Conservation (phyloP, 2,329 filamentous ascomycete species). For the Sclerotinia spermophila region DNA sequence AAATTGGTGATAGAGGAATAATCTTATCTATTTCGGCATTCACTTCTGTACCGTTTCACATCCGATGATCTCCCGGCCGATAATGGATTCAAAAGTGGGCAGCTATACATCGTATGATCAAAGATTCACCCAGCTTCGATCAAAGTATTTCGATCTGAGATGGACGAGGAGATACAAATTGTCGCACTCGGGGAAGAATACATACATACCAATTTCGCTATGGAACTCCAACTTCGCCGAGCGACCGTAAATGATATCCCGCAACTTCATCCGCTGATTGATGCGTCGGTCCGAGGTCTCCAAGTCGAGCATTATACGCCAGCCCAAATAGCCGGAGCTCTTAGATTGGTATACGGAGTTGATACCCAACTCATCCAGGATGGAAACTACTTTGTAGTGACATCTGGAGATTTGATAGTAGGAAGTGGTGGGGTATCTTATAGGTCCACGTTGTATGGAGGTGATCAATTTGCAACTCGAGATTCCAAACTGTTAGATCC, state of each 20-base stretch:
- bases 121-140: background rate
- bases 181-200: background rate
- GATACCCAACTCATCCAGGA: conserved; percentile 24
- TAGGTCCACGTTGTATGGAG: conserved; percentile 24
- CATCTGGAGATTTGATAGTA: conserved; percentile 9
- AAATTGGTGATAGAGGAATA: background rate
- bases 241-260: conserved; percentile 25
- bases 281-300: conserved; percentile 22
- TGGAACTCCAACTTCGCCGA: conserved; percentile 19
- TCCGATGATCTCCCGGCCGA: conserved; percentile 4
- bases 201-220: background rate
- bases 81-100: background rate
- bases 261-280: conserved; percentile 21
- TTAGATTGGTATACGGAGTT: conserved; percentile 23
- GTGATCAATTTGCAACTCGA: conserved; percentile 22
- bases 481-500: conserved; percentile 21
- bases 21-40: background rate
- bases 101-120: background rate
- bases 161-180: background rate
- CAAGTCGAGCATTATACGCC: conserved; percentile 21
- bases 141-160: background rate
- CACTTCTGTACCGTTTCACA: background rate
- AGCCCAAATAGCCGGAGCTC: conserved; percentile 19
- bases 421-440: conserved; percentile 24
- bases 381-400: conserved; percentile 24